phyloP scores from a whole-genome alignment of 345 rosid species.

The Lagerstroemia speciosa region DNA sequence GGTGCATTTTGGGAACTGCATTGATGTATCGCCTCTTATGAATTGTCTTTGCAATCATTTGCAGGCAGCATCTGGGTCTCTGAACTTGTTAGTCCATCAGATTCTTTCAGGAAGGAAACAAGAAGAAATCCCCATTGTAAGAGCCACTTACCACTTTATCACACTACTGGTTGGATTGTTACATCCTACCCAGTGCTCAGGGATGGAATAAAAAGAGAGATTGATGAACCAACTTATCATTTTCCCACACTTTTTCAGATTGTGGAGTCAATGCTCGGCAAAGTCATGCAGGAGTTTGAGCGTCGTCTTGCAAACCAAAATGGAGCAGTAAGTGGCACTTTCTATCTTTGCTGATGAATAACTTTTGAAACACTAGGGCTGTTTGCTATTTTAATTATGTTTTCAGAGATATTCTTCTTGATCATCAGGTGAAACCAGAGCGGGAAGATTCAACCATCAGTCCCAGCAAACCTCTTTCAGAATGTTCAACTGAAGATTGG shows the following conservation, averaged over 20 bases:
- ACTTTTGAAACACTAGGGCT: neutral
- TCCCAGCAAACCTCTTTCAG: slow-evolving; percentile 17
- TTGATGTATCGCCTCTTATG: neutral
- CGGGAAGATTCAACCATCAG: slow-evolving; percentile 20
- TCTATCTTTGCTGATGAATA: neutral
- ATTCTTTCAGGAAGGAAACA: slow-evolving; percentile 57
- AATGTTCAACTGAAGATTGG: slow-evolving; percentile 1
- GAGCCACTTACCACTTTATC: slow-evolving; percentile 9
- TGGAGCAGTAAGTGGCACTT: slow-evolving; percentile 40
- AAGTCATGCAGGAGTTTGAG: slow-evolving; percentile 73
- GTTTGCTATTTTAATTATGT: neutral
- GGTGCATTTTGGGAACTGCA: neutral
- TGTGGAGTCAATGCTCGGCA: slow-evolving; percentile 72
- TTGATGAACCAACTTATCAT: neutral
- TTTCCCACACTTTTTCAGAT: slow-evolving; percentile 26
- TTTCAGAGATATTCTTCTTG: neutral
- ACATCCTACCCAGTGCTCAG: neutral
- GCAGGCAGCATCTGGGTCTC: slow-evolving; percentile 50
- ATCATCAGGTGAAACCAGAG: slow-evolving; percentile 35
- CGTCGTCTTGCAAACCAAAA: slow-evolving; percentile 49
- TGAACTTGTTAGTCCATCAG: slow-evolving; percentile 52
- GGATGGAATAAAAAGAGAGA: neutral
- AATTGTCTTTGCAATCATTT: slow-evolving; percentile 5
- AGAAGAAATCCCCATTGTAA: slow-evolving; percentile 73
- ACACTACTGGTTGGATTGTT: neutral